Evolutionary conservation across 2,329 filamentous ascomycete species (phyloP).

Genomic region (Fusarium sp.): DNA sequence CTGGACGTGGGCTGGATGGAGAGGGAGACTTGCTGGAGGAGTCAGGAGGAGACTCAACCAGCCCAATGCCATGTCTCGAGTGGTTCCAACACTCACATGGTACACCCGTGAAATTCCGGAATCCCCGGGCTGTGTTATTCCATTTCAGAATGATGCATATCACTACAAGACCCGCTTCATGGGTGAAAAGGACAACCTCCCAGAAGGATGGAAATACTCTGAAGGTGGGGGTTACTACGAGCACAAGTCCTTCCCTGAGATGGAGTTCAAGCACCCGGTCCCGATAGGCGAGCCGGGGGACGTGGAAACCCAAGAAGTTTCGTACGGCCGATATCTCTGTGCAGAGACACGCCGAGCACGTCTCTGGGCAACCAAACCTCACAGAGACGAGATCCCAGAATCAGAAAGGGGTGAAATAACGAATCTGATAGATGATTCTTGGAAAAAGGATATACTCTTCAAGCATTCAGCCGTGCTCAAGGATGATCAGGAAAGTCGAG

Average conservation of each 20-base stretch:
- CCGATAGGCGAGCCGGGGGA: background rate
- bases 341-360: slow-evolving; percentile 1
- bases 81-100: slow-evolving; percentile 15
- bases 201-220: background rate
- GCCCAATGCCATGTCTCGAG: background rate
- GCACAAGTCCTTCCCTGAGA: background rate
- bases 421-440: background rate
- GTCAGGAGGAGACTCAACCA: background rate
- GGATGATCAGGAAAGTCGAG: background rate
- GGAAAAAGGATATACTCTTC: background rate
- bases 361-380: background rate
- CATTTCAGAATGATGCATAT: slow-evolving; percentile 20
- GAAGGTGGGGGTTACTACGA: slow-evolving; percentile 2
- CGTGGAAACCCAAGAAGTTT: background rate
- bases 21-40: background rate
- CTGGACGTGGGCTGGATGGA: slow-evolving; percentile 15
- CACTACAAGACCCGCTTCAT: slow-evolving; percentile 11
- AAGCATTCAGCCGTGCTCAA: background rate
- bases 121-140: background rate
- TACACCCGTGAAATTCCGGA: background rate
- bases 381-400: background rate
- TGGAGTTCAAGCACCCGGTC: slow-evolving; percentile 6
- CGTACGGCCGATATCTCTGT: slow-evolving; percentile 11
- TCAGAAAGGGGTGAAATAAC: background rate
- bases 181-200: slow-evolving; percentile 3